A percentile compares a stretch with the other conserved stretches of the same genome.
phyloP scores from a whole-genome alignment of 225 moss, liverwort and hornwort species.

The Polytrichum commune region DNA sequence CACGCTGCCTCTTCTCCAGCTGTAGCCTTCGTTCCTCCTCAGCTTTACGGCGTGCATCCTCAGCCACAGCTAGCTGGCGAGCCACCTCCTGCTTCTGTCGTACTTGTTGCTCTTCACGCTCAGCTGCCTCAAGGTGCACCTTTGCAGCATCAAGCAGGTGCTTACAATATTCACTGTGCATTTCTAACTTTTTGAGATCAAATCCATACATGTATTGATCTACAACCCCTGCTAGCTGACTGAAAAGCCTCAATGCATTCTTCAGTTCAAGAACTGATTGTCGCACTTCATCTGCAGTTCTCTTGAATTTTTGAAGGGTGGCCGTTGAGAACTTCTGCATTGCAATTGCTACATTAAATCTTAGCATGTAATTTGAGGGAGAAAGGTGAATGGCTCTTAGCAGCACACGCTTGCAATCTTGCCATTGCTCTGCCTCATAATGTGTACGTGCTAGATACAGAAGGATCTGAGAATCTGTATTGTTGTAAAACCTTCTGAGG shows the following conservation, averaged over 20 bases:
- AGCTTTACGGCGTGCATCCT: constrained; percentile 94
- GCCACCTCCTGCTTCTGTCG: constrained; percentile 95
- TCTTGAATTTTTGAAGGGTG: constrained; percentile 85
- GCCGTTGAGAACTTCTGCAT: constrained; percentile 99
- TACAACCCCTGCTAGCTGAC: constrained; percentile 81
- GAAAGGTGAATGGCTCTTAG: constrained; percentile 94
- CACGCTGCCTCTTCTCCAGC: constrained; percentile 72
- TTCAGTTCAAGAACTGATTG: constrained; percentile 97
- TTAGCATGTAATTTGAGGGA: constrained; percentile 88
- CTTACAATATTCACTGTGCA: constrained; percentile 98
- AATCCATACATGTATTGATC: constrained; percentile 84
- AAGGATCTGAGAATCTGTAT: constrained; percentile 91
- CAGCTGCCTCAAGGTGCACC: constrained; percentile 90
- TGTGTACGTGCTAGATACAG: constrained; percentile 92
- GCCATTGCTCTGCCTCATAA: constrained; percentile 99
- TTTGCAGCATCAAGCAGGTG: constrained; percentile 91
- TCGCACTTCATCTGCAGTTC: constrained; percentile 96
- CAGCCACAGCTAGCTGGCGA: constrained; percentile 81
- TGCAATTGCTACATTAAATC: constrained; percentile 91
- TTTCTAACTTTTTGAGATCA: constrained; percentile 93
- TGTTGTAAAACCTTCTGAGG: constrained; percentile 84
- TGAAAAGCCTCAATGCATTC: constrained; percentile 85
- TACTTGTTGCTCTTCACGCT: constrained; percentile 97
- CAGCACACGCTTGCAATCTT: constrained; percentile 92
- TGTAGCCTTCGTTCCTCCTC: constrained; percentile 87